Evolutionary conservation across 2,329 filamentous ascomycete species (phyloP).

Genomic region (Neoscytalidium dimidiatum): DNA sequence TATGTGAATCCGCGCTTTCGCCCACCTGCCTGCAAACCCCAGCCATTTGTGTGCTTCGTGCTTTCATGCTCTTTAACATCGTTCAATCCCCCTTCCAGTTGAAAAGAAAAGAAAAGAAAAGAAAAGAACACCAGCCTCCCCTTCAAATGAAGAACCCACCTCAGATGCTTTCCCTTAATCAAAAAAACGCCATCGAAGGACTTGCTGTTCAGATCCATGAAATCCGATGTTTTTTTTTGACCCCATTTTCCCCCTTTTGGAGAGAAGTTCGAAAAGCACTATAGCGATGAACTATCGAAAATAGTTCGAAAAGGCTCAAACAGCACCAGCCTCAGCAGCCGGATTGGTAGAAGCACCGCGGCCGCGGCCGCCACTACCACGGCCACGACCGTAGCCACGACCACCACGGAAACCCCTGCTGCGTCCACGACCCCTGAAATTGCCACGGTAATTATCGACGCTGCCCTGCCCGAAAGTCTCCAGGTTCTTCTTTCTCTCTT

Average conservation of each 20-base stretch:
- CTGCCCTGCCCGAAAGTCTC: conserved; percentile 98
- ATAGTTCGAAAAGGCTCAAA: neutral
- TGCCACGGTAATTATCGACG: conserved; percentile 78
- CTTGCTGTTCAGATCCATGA: conserved; percentile 3
- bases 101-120: neutral
- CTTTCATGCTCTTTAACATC: no score
- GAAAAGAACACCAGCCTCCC: neutral
- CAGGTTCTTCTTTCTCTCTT: conserved; percentile 89
- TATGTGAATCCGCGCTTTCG: no score
- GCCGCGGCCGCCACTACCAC: conserved; percentile 34
- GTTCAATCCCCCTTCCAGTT: neutral
- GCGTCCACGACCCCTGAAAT: conserved; percentile 76
- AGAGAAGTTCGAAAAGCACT: neutral
- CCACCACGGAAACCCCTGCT: conserved; percentile 58
- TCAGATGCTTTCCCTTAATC: neutral
- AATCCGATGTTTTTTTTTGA: neutral
- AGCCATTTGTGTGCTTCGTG: no score
- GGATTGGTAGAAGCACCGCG: neutral
- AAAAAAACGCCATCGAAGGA: neutral
- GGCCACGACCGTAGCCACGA: conserved; percentile 46
- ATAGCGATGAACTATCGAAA: neutral
- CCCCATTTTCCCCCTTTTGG: neutral
- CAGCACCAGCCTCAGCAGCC: conserved; percentile 1
- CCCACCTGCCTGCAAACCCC: no score
- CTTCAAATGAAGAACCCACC: neutral